Base-by-base conservation (phyloP, 805 yeast genomes). In the Hanseniaspora lindneri region DNA sequence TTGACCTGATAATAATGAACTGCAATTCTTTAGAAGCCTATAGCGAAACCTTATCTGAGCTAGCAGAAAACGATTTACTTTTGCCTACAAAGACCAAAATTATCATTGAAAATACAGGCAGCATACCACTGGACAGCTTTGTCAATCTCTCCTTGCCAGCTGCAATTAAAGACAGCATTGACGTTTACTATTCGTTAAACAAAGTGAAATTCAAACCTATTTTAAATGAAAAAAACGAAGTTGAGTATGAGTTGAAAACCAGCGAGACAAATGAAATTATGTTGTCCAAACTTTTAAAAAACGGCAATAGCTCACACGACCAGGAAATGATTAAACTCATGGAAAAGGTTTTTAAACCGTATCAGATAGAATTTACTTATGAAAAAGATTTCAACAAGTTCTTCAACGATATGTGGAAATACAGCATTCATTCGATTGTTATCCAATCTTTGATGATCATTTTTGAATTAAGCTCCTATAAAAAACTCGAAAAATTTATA, bases 381-480 rank as follows among this genome's bases (percentile, higher is more conserved):
- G 54, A 54, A 39, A 52, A 52, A 30, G 54, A 58, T 4, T 52
- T 56, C 2, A 23, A 71, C 49, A 85, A 77, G 53, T 81, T 76
- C 56, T 79, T 11, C 80, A 80, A 56, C 92, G 86, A 63, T 6
- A 33, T 39, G 17, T 87, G 95, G 95, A 79, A 80, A 60, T 71
- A 83, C 50, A 88, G 94, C 1, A 71, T 86, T 48, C 85, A 94
- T 8, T 73, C 76, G 49, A 75, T 86, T 36, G 80, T 87, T 20
- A 76, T 87, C 59, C 83, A 81, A 61, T 86, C 95, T 4, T 66
- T 87, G 39, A 68, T 85, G 29, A 72, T 87, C 21, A 58, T 84
- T 10, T 78, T 88, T 57, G 95, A 86, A 63, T 73, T 75, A 51
- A 76, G 81, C 4, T 71, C 66, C 54, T 86, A 94, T 1, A 66